Evolutionary conservation across 192 early-diverging fungal species (phyloP), one percentile per base, ranked within the genome.

Genomic region (Podila horticola): DNA sequence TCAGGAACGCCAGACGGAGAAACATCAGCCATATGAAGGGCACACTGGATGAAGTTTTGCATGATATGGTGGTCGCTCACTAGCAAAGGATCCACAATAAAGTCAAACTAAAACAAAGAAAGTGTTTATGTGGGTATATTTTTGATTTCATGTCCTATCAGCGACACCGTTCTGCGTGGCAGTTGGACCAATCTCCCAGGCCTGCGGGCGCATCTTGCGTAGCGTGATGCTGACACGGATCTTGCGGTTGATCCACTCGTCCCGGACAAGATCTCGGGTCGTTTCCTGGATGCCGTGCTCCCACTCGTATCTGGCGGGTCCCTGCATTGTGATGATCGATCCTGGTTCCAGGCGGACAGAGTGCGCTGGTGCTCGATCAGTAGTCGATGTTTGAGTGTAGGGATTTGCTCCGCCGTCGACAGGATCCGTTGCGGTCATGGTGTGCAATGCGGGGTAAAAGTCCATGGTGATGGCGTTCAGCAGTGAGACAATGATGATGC

Each of bases 381-480:
- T n/a, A 5, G 49, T 1, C 12, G 51, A 17, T 11, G 33, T 48
- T 31, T 41, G 33, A 15, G 30, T 1, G 28, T 24, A 41, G 17
- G 49, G 22, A 28, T 64, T 55, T 55, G 52, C n/a, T 55, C 24
- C 52, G n/a, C 63, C 67, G 59, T 71, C 57, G 50, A 67, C 61
- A 19, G 67, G 72, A 34, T 68, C 74, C 1, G 74, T 67, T 8
- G 71, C 60, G 1, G 66, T 67, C 67, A 74, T 74, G 20, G 68
- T 61, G 9, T 57, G 50, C 24, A 36, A n/a, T 5, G 84, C 84
- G 24, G 75, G 84, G 55, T 72, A 74, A 71, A 88, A 82, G n/a
- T 79, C 72, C 87, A 88, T 88, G 45, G 81, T 83, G 66, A 86
- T 85, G 2, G 84, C 84, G 4, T 85, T 84, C 17, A 88, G 52